phyloP scores from a whole-genome alignment of 202 grass and related monocot species.

The Dendrocalamus latiflorus region DNA sequence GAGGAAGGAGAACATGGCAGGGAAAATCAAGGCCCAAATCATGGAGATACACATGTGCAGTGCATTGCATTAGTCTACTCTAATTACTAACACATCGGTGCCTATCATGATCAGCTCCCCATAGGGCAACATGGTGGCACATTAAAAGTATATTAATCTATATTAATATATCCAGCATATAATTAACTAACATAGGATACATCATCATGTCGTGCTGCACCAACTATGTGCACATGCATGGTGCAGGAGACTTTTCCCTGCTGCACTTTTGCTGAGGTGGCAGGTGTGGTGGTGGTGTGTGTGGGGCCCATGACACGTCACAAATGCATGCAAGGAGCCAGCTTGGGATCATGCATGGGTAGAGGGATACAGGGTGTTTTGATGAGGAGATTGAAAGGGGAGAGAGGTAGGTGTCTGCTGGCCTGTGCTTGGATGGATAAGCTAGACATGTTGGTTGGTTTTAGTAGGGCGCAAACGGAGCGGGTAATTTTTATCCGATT shows the following conservation, averaged over 20 bases:
- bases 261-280: conserved; percentile 33
- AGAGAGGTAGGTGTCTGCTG: background rate
- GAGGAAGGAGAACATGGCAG: conserved; percentile 20
- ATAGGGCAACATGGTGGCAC: conserved; percentile 38
- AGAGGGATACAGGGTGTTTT: conserved; percentile 49
- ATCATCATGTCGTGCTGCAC: background rate
- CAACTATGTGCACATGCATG: background rate
- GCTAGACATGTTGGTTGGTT: background rate
- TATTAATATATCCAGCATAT: background rate
- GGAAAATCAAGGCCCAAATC: conserved; percentile 41
- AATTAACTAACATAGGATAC: background rate
- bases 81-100: background rate
- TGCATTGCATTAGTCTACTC: conserved; percentile 2
- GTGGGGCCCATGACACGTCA: background rate
- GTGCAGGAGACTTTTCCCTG: conserved; percentile 7
- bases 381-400: conserved; percentile 9
- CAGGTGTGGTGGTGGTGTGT: background rate
- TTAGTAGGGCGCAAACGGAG: background rate
- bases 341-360: conserved; percentile 16
- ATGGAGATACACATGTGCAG: conserved; percentile 26
- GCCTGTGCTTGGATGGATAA: background rate
- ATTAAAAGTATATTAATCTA: background rate
- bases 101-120: conserved; percentile 35
- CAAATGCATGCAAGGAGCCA: conserved; percentile 5
- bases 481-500: too few species aligned